Conservation (phyloP, 2,329 filamentous ascomycete species). For the Ceratocystis eucalypticola region DNA sequence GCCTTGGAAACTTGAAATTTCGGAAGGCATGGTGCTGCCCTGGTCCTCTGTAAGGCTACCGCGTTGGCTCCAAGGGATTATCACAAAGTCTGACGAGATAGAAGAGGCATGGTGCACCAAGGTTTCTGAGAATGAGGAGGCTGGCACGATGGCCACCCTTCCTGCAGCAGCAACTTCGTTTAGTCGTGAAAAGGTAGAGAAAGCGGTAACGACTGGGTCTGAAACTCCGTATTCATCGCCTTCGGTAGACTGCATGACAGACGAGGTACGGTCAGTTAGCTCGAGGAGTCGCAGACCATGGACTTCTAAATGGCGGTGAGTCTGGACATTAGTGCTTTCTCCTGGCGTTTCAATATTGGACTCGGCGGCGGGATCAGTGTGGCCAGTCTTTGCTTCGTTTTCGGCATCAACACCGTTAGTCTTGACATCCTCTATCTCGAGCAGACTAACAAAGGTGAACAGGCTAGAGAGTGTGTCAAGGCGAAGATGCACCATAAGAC, state of each 20-base stretch:
- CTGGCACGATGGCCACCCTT: conserved; percentile 65
- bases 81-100: conserved; percentile 56
- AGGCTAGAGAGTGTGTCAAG: conserved; percentile 72
- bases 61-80: conserved; percentile 83
- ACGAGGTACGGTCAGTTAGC: conserved; percentile 82
- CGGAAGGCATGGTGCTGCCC: conserved; percentile 19
- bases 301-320: conserved; percentile 44
- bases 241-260: conserved; percentile 87
- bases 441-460: conserved; percentile 67
- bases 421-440: conserved; percentile 31
- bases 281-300: conserved; percentile 79
- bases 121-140: conserved; percentile 65
- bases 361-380: neutral
- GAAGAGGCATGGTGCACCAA: conserved; percentile 57
- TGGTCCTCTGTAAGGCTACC: conserved; percentile 58
- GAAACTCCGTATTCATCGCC: conserved; percentile 56
- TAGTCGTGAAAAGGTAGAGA: conserved; percentile 74
- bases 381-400: conserved; percentile 15
- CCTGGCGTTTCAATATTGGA: conserved; percentile 11
- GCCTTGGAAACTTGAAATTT: conserved; percentile 13
- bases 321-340: neutral
- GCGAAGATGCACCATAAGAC: conserved; percentile 66
- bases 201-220: conserved; percentile 70
- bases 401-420: conserved; percentile 19
- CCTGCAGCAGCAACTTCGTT: conserved; percentile 73